Evolutionary conservation across 768 basidiomycete genomes (phyloP), one percentile per base, ranked within the genome.

Genomic region (Lyophyllum atratum): DNA sequence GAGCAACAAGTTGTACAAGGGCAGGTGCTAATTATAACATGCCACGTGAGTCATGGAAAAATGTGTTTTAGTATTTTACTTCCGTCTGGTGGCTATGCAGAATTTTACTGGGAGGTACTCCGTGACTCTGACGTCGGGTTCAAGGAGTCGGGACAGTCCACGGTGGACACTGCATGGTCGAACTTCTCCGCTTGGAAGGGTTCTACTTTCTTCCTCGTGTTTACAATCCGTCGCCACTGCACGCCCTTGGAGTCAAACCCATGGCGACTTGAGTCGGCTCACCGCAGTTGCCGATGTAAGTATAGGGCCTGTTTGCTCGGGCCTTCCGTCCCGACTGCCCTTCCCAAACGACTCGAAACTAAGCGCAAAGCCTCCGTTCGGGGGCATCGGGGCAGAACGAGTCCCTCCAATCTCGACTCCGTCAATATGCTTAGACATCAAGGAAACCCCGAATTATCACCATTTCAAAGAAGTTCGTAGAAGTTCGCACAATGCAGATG

Each of bases 51-150:
- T 19, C 50, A 29, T 39, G 33, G 29, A 11, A 47, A 47, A 40
- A 24, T 54, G 26, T 25, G 21, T 34, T 37, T 51, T 15, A 39
- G 15, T 17, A 11, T 29, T 43, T 24, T 33, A 19, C 51, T 52
- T 50, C 49, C 49, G 31, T 31, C 52, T 25, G 52, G 47, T 58
- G 52, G 51, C 50, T 51, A 52, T 52, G 50, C 34, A n/a, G 34
- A 7, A 15, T 37, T 37, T 37, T 37, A 37, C 34, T 37, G 14
- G 14, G 34, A 37, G 11, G 8, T n/a, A 49, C 29, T 29, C 21
- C 17, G 34, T 37, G 6, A 15, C 34, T 37, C 34, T 37, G 14
- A 37, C 14, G 34, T 15, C 34, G 34, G 6, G 34, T 15, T 26
- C n/a, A n/a, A n/a, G n/a, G n/a, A n/a, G n/a, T n/a, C n/a, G n/a